Evolutionary conservation across 2,329 filamentous ascomycete genomes (phyloP), one percentile per base, ranked within the genome.

Genomic region (Diaporthe sp.): DNA sequence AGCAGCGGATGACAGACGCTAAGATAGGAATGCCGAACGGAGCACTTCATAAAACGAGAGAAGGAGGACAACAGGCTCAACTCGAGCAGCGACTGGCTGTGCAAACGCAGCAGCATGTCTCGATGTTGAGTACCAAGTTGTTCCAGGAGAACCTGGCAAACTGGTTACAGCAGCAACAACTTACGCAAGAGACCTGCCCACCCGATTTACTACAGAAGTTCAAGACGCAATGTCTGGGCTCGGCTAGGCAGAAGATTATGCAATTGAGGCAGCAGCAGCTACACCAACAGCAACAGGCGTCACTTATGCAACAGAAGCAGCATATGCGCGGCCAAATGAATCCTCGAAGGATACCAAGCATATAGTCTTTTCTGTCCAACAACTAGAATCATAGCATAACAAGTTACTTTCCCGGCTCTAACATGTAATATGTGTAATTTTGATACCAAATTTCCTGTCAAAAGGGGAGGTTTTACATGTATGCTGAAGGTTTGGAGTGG

Each of bases 151-250:
- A 86, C 72, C 77, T 90, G 12, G 78, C 74, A 0, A 68, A 73
- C 1, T 76, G 86, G 3, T 81, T 82, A 0, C 79, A 79, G 2
- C 85, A 85, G 28, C 88, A 82, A 73, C 87, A 87, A 13, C 84
- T 85, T 0, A 74, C 78, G 2, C 73, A 81, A 6, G 85, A 87
- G 31, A 85, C 85, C 42, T 86, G 91, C 4, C 89, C 90, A 0
- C 82, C 79, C 0, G 88, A 90, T 0, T 71, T 84, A 2, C 74
- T 87, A 39, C 85, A 88, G 0, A 85, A 84, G 44, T 85, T 90
- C 37, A 89, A 88, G 80, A 79, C 82, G n/a, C 78, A 79, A 1
- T 89, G 88, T 39, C 58, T 83, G 4, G 47, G 76, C 0, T 85
- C 84, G 75, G 88, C 88, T 1, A 83, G 82, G 53, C 79, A 78